Percentiles rank a stretch among this genome's conserved stretches.
Evolutionary conservation across 2,329 filamentous ascomycete genomes (phyloP).

Genomic region (Venturia effusa): DNA sequence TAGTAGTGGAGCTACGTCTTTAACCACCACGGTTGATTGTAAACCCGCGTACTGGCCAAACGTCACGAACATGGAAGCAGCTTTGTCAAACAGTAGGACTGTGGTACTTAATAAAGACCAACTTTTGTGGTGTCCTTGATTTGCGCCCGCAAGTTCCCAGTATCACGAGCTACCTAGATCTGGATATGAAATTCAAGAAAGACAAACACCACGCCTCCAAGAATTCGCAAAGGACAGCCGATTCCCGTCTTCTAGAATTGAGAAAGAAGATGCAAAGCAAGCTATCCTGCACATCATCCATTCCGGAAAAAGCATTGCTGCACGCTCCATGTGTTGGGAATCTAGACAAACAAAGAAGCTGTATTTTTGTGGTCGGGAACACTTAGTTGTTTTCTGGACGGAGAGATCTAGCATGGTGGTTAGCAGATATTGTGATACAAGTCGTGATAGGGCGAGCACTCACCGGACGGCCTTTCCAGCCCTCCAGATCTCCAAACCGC

Average conservation of each 20-base stretch:
- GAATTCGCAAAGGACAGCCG: not conserved
- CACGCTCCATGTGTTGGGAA: constrained; percentile 1
- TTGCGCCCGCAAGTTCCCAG: not conserved
- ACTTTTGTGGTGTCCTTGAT: not conserved
- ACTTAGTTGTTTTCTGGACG: constrained; percentile 11
- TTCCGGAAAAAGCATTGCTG: constrained; percentile 1
- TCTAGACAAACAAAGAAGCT: not conserved
- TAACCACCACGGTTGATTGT: no score
- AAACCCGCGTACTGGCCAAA: no score
- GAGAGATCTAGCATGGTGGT: not conserved
- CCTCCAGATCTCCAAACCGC: constrained; percentile 96
- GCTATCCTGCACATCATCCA: constrained; percentile 4
- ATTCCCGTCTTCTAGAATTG: not conserved
- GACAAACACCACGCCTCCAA: not conserved
- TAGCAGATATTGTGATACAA: not conserved
- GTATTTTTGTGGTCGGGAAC: not conserved
- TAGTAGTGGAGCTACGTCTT: no score
- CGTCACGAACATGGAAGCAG: not conserved
- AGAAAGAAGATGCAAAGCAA: not conserved
- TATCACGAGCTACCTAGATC: not conserved
- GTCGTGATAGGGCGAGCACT: not conserved
- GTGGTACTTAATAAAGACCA: not conserved
- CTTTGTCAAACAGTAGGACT: not conserved
- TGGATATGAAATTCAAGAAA: not conserved
- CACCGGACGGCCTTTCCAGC: constrained; percentile 89